Conservation (phyloP, 139 green algal species). For the Diplosphaera chodatii region DNA sequence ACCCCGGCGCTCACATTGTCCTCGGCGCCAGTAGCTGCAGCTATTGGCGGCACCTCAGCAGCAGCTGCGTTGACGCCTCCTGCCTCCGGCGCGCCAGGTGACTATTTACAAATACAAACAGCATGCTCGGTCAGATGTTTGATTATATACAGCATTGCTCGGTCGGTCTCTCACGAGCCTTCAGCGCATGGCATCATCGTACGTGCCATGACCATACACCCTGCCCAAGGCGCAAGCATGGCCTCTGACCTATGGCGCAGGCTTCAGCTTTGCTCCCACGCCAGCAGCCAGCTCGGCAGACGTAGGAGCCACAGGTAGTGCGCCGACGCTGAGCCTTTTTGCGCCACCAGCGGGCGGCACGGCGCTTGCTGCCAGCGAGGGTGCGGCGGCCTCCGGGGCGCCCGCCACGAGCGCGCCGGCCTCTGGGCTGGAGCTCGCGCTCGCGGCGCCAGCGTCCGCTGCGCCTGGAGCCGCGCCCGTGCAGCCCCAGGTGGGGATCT, state of each 20-base stretch:
- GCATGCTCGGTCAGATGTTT: not conserved
- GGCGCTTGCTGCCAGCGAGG: slow-evolving; percentile 5
- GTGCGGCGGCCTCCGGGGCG: not conserved
- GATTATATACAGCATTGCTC: too few species aligned
- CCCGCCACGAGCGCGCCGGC: slow-evolving; percentile 11
- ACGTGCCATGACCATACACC: too few species aligned
- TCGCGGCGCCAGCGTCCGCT: slow-evolving; percentile 9
- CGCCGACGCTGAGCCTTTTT: slow-evolving; percentile 1
- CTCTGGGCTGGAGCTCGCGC: not conserved
- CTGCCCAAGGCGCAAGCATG: too few species aligned
- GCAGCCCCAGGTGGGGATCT: slow-evolving; percentile 9
- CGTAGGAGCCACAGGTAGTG: not conserved
- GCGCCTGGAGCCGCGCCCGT: slow-evolving; percentile 2
- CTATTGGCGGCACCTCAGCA: not conserved
- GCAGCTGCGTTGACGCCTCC: not conserved
- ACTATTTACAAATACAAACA: not conserved
- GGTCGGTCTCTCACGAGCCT: too few species aligned
- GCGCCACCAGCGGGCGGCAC: not conserved
- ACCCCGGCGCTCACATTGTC: not conserved
- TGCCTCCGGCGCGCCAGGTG: not conserved
- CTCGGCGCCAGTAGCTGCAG: not conserved
- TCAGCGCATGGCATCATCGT: too few species aligned
- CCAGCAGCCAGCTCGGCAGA: not conserved
- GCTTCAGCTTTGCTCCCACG: slow-evolving; percentile 19
- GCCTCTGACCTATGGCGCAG: not conserved